Percentiles rank a stretch among this genome's conserved stretches.
Conservation (phyloP, 2,329 filamentous ascomycete genomes). For the Nannizziopsis arthrosporioides region DNA sequence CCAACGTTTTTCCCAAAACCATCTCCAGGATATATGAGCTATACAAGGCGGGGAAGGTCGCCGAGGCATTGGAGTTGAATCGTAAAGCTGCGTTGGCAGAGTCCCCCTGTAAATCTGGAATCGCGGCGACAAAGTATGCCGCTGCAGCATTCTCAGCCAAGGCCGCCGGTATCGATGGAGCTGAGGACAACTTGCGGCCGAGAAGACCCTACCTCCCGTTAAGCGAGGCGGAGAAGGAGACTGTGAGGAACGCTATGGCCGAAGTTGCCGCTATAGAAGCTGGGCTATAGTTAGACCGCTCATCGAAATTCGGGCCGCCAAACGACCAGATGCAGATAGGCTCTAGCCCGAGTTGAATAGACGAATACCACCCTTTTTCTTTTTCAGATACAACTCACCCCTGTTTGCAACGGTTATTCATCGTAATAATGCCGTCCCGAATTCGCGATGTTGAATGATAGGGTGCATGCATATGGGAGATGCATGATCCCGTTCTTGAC, state of each 20-base stretch:
- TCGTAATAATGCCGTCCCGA: no score
- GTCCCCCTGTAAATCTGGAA: slow-evolving; percentile 53
- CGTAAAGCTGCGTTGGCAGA: slow-evolving; percentile 53
- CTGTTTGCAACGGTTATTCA: no score
- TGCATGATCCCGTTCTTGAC: no score
- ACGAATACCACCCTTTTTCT: no score
- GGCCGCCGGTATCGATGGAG: slow-evolving; percentile 48
- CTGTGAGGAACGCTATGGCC: slow-evolving; percentile 32
- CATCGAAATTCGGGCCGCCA: no score
- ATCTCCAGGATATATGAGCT: slow-evolving; percentile 49
- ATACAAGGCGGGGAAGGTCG: slow-evolving; percentile 46
- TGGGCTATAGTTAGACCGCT: slow-evolving; percentile 2
- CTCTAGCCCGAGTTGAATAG: no score
- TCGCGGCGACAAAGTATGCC: slow-evolving; percentile 58
- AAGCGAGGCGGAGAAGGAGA: slow-evolving; percentile 34
- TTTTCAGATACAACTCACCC: no score
- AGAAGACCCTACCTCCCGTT: slow-evolving; percentile 49
- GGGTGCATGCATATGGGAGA: no score
- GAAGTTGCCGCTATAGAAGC: slow-evolving; percentile 34
- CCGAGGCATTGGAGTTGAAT: slow-evolving; percentile 51
- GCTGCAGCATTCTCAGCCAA: slow-evolving; percentile 49
- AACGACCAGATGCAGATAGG: no score
- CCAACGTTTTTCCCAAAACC: slow-evolving; percentile 46
- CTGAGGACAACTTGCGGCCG: slow-evolving; percentile 47
- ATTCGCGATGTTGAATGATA: no score